These are phyloP conservation scores for Eucalyptus cloeziana DNA, from an alignment of 345 rosid species.

Conservation along the genomic window DNA sequence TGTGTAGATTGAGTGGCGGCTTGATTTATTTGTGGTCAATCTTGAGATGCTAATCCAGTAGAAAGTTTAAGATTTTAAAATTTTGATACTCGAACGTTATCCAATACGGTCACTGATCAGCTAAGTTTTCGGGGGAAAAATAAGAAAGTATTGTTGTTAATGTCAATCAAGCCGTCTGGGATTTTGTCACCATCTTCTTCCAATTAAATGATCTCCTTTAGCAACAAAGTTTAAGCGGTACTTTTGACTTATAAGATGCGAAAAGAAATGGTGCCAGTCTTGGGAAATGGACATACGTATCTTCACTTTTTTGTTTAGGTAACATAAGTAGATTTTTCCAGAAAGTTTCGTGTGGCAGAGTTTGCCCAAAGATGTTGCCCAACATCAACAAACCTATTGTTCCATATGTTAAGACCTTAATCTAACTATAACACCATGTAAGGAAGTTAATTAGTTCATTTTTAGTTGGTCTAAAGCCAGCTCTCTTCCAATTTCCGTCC, in stretches of 20 bases:
- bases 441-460: background rate
- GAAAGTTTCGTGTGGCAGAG: background rate
- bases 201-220: background rate
- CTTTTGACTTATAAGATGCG: background rate
- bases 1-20: too few relatives aligned
- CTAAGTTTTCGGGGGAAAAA: too few relatives aligned
- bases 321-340: background rate
- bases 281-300: background rate
- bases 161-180: too few relatives aligned
- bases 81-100: too few relatives aligned
- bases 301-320: background rate
- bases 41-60: too few relatives aligned
- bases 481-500: background rate
- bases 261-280: background rate
- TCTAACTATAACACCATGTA: background rate
- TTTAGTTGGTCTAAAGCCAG: background rate
- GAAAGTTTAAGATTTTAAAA: too few relatives aligned
- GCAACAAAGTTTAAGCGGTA: background rate
- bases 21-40: too few relatives aligned
- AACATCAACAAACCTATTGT: background rate
- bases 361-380: background rate
- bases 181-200: background rate
- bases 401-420: background rate
- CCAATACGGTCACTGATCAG: too few relatives aligned
- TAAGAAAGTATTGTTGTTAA: too few relatives aligned